Evolutionary conservation across 2,329 filamentous ascomycete genomes (phyloP).

Genomic region (Neofusicoccum ribis): DNA sequence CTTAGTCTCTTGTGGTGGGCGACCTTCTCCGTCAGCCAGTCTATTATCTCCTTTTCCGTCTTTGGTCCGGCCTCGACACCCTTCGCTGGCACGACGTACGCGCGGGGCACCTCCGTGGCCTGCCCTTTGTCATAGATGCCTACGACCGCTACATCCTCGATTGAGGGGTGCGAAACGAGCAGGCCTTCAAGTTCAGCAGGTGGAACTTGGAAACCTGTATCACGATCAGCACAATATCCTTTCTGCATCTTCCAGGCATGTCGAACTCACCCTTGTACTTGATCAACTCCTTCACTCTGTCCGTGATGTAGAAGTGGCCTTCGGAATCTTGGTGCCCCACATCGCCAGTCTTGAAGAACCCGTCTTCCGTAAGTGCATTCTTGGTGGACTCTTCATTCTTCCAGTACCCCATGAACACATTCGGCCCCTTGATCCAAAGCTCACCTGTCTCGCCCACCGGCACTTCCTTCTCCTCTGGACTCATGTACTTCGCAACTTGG

Average conservation of each 20-base stretch:
- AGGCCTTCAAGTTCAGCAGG: slow-evolving; percentile 51
- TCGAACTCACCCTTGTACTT: slow-evolving; percentile 37
- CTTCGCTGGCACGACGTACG: slow-evolving; percentile 37
- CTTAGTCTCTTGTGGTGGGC: slow-evolving; percentile 50
- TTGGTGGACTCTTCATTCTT: slow-evolving; percentile 71
- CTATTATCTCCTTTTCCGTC: slow-evolving; percentile 41
- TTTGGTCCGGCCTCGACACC: slow-evolving; percentile 33
- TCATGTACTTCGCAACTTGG: slow-evolving; percentile 79
- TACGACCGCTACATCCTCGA: slow-evolving; percentile 48
- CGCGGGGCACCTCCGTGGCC: slow-evolving; percentile 47
- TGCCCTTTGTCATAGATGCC: slow-evolving; percentile 47
- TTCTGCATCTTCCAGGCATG: background rate
- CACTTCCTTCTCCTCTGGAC: slow-evolving; percentile 59
- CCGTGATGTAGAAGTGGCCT: slow-evolving; percentile 87
- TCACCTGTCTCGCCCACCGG: slow-evolving; percentile 59
- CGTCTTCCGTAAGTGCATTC: slow-evolving; percentile 71
- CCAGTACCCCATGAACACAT: slow-evolving; percentile 76
- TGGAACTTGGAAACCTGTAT: slow-evolving; percentile 46
- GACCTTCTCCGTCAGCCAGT: slow-evolving; percentile 45
- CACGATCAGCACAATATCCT: background rate
- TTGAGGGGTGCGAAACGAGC: slow-evolving; percentile 42
- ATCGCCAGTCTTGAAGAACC: slow-evolving; percentile 90
- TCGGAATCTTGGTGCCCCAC: slow-evolving; percentile 75
- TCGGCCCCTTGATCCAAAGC: slow-evolving; percentile 73
- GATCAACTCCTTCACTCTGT: slow-evolving; percentile 58